Conservation (phyloP, 78 protist species). For the Planoprotostelium fungivorum region DNA sequence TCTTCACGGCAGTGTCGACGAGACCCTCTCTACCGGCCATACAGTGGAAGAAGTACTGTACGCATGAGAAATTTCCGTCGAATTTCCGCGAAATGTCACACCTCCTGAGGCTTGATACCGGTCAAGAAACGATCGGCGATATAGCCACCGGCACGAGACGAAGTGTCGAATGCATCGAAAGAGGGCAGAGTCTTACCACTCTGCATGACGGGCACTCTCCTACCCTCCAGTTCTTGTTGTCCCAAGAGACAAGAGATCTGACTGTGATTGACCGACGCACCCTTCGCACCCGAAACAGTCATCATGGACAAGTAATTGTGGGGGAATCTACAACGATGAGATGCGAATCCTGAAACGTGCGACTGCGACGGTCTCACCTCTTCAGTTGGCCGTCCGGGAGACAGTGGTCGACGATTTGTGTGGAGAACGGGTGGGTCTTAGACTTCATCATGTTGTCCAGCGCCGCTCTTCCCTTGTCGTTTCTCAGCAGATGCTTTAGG, state of each 20-base stretch:
- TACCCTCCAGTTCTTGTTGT: constrained; percentile 94
- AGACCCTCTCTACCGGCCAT: constrained; percentile 99
- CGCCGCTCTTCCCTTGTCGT: constrained; percentile 14
- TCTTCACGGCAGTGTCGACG: constrained; percentile 99
- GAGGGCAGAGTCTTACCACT: constrained; percentile 92
- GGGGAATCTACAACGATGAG: constrained; percentile 78
- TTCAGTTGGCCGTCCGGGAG: constrained; percentile 83
- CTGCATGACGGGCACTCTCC: constrained; percentile 95
- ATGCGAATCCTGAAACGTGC: background rate
- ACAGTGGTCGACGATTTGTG: constrained; percentile 67
- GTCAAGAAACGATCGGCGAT: constrained; percentile 95
- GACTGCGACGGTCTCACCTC: background rate
- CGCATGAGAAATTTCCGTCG: constrained; percentile 12
- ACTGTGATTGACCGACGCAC: constrained; percentile 91
- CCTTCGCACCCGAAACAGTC: constrained; percentile 98
- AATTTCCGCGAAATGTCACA: background rate
- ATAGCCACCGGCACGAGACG: constrained; percentile 91
- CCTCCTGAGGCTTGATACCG: constrained; percentile 92
- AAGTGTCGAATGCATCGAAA: constrained; percentile 74
- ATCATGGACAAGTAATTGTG: constrained; percentile 89
- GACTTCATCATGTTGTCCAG: constrained; percentile 57
- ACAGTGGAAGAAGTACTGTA: constrained; percentile 98
- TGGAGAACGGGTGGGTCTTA: constrained; percentile 51
- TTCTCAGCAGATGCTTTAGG: background rate
- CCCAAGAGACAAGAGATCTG: constrained; percentile 98